Evolutionary conservation across 1,284 basidiomycete species (phyloP).

Genomic region (Moniliella sp.): DNA sequence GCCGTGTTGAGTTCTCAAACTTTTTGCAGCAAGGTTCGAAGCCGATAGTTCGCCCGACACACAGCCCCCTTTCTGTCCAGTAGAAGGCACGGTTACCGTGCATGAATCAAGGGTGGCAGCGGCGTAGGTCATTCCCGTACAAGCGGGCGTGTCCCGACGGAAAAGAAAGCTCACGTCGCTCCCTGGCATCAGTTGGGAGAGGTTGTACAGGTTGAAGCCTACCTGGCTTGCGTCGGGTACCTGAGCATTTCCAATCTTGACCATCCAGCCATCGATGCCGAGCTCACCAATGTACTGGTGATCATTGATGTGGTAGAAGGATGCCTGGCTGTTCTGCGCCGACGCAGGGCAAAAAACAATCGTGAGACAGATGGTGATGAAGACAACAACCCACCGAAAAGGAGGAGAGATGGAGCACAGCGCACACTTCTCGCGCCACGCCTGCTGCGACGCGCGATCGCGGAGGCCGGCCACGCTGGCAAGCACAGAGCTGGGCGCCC

Average conservation of each 20-base stretch:
- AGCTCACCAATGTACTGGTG: conserved; percentile 37
- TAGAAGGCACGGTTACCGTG: conserved; percentile 7
- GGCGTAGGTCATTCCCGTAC: conserved; percentile 36
- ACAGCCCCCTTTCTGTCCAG: conserved; percentile 36
- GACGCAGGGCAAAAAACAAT: conserved; percentile 62
- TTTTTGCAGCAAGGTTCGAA: conserved; percentile 43
- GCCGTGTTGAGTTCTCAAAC: conserved; percentile 11
- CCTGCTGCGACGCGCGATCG: conserved; percentile 18
- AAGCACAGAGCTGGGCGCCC: conserved; percentile 26
- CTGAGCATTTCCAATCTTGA: conserved; percentile 47
- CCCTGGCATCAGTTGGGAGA: too few relatives aligned
- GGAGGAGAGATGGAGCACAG: conserved; percentile 16
- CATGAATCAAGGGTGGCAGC: conserved; percentile 60
- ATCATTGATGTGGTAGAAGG: conserved; percentile 10
- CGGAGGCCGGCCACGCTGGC: conserved; percentile 30
- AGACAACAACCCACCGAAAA: conserved; percentile 49
- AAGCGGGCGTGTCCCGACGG: conserved; percentile 39
- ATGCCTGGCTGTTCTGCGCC: conserved; percentile 55
- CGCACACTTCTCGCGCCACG: conserved; percentile 30
- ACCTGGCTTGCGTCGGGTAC: conserved; percentile 38
- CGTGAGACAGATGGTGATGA: conserved; percentile 40
- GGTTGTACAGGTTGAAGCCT: too few relatives aligned
- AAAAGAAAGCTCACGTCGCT: conserved; percentile 75
- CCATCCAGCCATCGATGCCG: conserved; percentile 55
- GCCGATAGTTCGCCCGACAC: too few relatives aligned